Percentiles rank a stretch among this genome's conserved stretches.
Conservation (phyloP, 2,329 filamentous ascomycete genomes). For the Diaporthe sp. region DNA sequence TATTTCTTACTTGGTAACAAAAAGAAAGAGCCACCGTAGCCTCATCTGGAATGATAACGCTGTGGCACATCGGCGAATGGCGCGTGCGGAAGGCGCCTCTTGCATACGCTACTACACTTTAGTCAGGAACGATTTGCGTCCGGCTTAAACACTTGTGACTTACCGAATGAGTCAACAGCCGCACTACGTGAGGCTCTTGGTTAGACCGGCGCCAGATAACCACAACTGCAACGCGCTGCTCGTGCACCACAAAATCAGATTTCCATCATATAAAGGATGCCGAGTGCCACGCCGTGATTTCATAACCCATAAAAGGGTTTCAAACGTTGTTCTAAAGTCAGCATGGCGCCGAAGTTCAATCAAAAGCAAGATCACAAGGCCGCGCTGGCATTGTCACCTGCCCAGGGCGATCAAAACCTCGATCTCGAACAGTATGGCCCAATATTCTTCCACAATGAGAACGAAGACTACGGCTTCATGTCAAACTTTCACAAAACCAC, state of each 20-base stretch:
- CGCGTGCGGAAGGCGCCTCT: background rate
- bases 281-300: background rate
- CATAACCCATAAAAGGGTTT: background rate
- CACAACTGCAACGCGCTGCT: background rate
- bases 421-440: background rate
- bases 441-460: constrained; percentile 30
- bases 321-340: background rate
- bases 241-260: background rate
- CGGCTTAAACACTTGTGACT: background rate
- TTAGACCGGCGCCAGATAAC: background rate
- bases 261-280: too few relatives aligned
- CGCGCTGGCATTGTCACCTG: too few relatives aligned
- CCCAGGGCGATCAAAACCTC: too few relatives aligned
- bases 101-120: background rate
- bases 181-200: background rate
- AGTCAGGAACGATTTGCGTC: background rate
- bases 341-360: background rate
- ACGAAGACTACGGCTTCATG: constrained; percentile 28
- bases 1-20: too few relatives aligned
- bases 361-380: background rate
- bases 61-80: background rate
- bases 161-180: background rate
- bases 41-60: too few relatives aligned
- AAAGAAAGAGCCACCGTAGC: too few relatives aligned
- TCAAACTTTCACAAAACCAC: constrained; percentile 1